These are phyloP conservation scores for Neurospora sp. DNA, from an alignment of 2,329 filamentous ascomycete species.

Conservation along the genomic window DNA sequence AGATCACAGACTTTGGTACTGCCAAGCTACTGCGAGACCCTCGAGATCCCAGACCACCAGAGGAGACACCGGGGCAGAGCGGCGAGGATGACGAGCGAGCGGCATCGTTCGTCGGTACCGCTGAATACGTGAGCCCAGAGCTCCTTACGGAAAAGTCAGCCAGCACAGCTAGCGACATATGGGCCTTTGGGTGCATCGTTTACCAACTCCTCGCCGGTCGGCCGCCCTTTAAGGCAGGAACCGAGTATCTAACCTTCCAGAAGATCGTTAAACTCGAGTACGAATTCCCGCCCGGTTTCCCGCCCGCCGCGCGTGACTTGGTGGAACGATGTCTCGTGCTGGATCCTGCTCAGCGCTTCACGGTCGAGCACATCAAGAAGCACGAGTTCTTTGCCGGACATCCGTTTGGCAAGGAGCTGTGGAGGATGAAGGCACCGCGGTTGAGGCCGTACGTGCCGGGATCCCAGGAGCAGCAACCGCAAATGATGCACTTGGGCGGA, in stretches of 20 bases:
- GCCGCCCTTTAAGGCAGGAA: constrained; percentile 90
- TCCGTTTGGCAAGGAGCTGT: constrained; percentile 71
- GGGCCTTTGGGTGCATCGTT: constrained; percentile 97
- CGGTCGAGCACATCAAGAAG: constrained; percentile 92
- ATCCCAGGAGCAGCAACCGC: constrained; percentile 60
- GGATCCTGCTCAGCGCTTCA: constrained; percentile 74
- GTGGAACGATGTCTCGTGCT: constrained; percentile 85
- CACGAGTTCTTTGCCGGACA: constrained; percentile 92
- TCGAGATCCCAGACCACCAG: constrained; percentile 35
- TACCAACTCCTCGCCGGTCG: constrained; percentile 94
- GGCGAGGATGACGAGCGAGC: constrained; percentile 55
- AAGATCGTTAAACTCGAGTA: constrained; percentile 95
- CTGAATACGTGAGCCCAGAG: constrained; percentile 96
- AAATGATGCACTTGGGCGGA: constrained; percentile 64
- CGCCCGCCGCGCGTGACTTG: constrained; percentile 73
- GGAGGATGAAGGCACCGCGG: constrained; percentile 82
- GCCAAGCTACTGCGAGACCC: constrained; percentile 76
- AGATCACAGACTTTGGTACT: constrained; percentile 97
- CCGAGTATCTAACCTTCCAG: constrained; percentile 95
- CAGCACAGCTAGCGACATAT: constrained; percentile 94
- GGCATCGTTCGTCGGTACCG: constrained; percentile 93
- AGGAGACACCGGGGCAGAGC: constrained; percentile 28
- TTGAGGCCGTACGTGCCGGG: constrained; percentile 77
- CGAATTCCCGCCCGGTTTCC: constrained; percentile 84
- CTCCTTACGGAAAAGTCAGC: constrained; percentile 94